Base-by-base conservation (phyloP, 345 rosid genomes). In the Salix dunnii region DNA sequence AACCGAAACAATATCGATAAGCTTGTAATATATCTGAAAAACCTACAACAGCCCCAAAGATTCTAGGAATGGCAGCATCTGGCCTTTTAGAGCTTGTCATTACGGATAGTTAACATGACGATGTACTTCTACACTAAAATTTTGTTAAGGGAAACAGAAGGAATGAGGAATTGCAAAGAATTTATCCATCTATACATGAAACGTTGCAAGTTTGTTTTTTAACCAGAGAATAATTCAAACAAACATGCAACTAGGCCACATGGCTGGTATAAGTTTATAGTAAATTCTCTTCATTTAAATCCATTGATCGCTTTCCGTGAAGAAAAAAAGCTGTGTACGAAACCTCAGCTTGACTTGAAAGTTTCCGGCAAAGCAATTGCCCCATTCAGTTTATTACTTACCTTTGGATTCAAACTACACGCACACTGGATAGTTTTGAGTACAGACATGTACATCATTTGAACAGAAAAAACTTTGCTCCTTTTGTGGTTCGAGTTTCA, bases 401-500 rank as follows among this genome's bases (percentile, higher is more conserved):
- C 60, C 60, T 21, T 53, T 21, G 60, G 25, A 53, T 53, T 53
- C n/a, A 53, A 53, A 53, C 60, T 21, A 53, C 7, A 53, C 5
- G 6, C 25, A 53, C 25, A 21, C 25, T 53, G 60, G 60, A 53
- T 53, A 53, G 25, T 53, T 53, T 21, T n/a, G 13, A 55, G 1
- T n/a, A n/a, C 27, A 55, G 61, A 55, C 61, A 21, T 8, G 1
- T 0, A 9, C 25, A 8, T 55, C 2, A 21, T 21, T 55, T 55
- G 12, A 55, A 87, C 87, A 11, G 83, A 80, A 78, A 78, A 68
- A 89, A 67, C 73, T 79, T 38, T 48, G 78, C 74, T 87, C 91
- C 84, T 86, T 89, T 72, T 79, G 12, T 11, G 87, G 82, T 49
- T 88, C 93, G 16, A 84, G 87, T 80, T 87, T 91, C 68, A 84